phyloP scores from a whole-genome alignment of 345 rosid genomes.

The Gossypium stocksii region DNA sequence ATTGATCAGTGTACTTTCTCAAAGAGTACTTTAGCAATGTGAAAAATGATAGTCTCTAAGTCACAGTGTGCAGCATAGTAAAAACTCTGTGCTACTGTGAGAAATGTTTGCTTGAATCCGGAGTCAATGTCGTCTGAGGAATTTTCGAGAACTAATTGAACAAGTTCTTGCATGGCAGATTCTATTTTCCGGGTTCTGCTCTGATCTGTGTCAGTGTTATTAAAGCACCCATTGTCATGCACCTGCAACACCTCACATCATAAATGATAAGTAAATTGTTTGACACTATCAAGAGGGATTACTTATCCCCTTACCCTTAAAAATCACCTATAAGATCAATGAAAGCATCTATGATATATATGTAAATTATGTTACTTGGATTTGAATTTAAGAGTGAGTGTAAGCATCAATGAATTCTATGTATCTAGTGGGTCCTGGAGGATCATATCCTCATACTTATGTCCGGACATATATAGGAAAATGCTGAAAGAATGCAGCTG shows the following conservation, averaged over 20 bases:
- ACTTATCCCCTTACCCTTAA: not conserved
- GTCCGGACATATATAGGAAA: not conserved
- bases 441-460: not conserved
- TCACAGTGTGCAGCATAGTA: slow-evolving; percentile 63
- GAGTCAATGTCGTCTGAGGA: slow-evolving; percentile 21
- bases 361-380: not conserved
- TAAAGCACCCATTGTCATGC: slow-evolving; percentile 16
- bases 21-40: slow-evolving; percentile 72
- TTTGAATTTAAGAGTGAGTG: not conserved
- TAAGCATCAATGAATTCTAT: not conserved
- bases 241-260: slow-evolving; percentile 22
- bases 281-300: not conserved
- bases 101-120: slow-evolving; percentile 48
- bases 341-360: not conserved
- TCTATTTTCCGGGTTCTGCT: slow-evolving; percentile 36
- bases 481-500: not conserved
- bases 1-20: slow-evolving; percentile 36
- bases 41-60: slow-evolving; percentile 39
- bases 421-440: too few species aligned
- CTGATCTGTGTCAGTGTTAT: slow-evolving; percentile 11
- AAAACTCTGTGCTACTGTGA: slow-evolving; percentile 55
- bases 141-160: slow-evolving; percentile 39
- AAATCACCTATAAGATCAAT: not conserved
- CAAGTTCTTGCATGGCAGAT: slow-evolving; percentile 61
- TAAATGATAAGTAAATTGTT: not conserved